phyloP scores from a whole-genome alignment of 192 early-diverging fungal species.

The Podila horticola region DNA sequence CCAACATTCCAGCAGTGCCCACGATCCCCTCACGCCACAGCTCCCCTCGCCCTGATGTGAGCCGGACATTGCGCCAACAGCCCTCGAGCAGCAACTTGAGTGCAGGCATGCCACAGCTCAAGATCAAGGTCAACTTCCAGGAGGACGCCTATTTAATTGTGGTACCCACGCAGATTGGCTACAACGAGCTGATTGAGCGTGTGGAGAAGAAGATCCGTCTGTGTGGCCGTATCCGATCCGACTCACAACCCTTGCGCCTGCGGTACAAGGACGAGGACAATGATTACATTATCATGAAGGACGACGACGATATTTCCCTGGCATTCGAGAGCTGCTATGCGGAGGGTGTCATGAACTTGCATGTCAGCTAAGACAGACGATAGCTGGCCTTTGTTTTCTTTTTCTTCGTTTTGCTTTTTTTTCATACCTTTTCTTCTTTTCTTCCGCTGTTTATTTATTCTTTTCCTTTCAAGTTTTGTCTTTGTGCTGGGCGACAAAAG shows the following conservation, averaged over 20 bases:
- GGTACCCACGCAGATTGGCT: constrained; percentile 79
- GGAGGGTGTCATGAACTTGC: constrained; percentile 61
- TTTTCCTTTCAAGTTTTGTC: no score
- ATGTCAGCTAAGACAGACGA: constrained; percentile 52
- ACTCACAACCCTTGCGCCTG: constrained; percentile 71
- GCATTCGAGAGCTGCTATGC: constrained; percentile 81
- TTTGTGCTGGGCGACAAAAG: no score
- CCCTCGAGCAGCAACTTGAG: constrained; percentile 48
- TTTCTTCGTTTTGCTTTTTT: background rate
- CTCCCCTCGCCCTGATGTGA: constrained; percentile 41
- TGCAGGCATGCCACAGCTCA: constrained; percentile 63
- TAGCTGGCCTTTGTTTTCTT: background rate
- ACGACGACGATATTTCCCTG: constrained; percentile 91
- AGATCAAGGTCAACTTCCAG: constrained; percentile 91
- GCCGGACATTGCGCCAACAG: constrained; percentile 37
- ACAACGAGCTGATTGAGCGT: constrained; percentile 78
- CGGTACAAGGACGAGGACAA: constrained; percentile 95
- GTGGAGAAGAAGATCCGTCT: constrained; percentile 94
- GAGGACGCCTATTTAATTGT: constrained; percentile 91
- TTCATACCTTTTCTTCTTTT: no score
- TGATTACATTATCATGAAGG: constrained; percentile 87
- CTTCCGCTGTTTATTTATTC: no score
- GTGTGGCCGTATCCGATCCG: constrained; percentile 70
- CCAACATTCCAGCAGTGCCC: constrained; percentile 29
- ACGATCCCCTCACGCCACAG: constrained; percentile 35